Evolutionary conservation across 208 protist species (phyloP).

Genomic region (Trypanosoma cruzi): DNA sequence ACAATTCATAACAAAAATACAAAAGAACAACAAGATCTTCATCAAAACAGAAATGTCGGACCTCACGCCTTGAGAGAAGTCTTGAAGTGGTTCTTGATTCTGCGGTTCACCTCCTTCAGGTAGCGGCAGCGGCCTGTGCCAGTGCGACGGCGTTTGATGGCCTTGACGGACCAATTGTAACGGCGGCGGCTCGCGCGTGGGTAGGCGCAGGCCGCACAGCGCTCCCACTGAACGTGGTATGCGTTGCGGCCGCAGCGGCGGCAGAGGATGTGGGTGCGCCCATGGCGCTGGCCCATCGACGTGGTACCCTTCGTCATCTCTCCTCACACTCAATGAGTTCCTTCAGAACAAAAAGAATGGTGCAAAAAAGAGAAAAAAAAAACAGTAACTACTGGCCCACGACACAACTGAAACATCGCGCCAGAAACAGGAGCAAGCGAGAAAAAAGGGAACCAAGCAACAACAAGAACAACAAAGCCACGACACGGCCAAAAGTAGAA

Average conservation of each 20-base stretch:
- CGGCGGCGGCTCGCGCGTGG: constrained; percentile 95
- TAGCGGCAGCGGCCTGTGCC: constrained; percentile 99
- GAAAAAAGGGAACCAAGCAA: background rate
- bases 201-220: constrained; percentile 98
- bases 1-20: constrained; percentile 6
- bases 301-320: constrained; percentile 93
- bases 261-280: constrained; percentile 98
- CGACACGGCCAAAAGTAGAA: background rate
- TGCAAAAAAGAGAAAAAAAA: constrained; percentile 16
- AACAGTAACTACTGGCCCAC: background rate
- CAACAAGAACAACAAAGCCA: background rate
- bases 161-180: constrained; percentile 98
- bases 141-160: constrained; percentile 97
- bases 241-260: constrained; percentile 96
- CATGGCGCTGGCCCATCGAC: constrained; percentile 89
- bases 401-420: background rate
- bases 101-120: constrained; percentile 96
- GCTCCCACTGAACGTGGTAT: constrained; percentile 98
- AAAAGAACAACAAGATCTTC: constrained; percentile 10
- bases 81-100: constrained; percentile 98
- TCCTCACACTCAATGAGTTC: constrained; percentile 30
- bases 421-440: constrained; percentile 7
- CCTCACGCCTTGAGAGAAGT: constrained; percentile 75
- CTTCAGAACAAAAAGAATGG: constrained; percentile 10
- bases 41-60: constrained; percentile 9